Evolutionary conservation across 805 yeast species (phyloP).

Genomic region (Ogataea nonfermentans): DNA sequence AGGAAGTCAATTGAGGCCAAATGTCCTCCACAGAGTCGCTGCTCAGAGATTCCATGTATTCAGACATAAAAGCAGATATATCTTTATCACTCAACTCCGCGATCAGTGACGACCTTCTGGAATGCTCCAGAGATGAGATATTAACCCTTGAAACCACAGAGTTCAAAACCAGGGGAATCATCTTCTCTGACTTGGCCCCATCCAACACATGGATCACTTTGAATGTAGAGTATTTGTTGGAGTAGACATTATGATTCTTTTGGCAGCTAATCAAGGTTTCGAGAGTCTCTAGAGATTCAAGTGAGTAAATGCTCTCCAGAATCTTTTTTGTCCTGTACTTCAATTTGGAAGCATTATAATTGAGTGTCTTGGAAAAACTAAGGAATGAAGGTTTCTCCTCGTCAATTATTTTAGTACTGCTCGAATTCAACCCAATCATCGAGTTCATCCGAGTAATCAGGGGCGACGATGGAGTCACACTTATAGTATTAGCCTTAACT

Average conservation of each 20-base stretch:
- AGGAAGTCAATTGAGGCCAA: constrained; percentile 56
- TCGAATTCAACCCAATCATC: constrained; percentile 6
- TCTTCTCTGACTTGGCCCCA: constrained; percentile 74
- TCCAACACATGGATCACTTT: constrained; percentile 76
- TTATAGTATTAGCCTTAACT: constrained; percentile 11
- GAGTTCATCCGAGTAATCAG: constrained; percentile 19
- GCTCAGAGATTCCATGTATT: constrained; percentile 65
- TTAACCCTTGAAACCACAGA: constrained; percentile 50
- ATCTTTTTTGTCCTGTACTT: constrained; percentile 68
- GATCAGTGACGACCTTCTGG: constrained; percentile 45
- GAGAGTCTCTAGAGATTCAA: constrained; percentile 72
- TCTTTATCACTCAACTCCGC: constrained; percentile 44
- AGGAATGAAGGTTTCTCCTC: constrained; percentile 24
- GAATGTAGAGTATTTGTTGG: constrained; percentile 38
- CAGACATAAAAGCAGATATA: constrained; percentile 52
- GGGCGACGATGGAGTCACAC: constrained; percentile 14
- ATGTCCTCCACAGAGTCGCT: constrained; percentile 78
- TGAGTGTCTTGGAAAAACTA: constrained; percentile 34
- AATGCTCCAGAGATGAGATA: constrained; percentile 26
- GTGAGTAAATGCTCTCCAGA: constrained; percentile 57
- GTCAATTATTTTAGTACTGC: constrained; percentile 7
- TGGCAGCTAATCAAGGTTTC: constrained; percentile 55
- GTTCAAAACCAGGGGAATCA: constrained; percentile 65
- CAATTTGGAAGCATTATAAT: constrained; percentile 54
- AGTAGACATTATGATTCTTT: constrained; percentile 20